phyloP scores from a whole-genome alignment of 768 basidiomycete species.

The Scleroderma bovista region DNA sequence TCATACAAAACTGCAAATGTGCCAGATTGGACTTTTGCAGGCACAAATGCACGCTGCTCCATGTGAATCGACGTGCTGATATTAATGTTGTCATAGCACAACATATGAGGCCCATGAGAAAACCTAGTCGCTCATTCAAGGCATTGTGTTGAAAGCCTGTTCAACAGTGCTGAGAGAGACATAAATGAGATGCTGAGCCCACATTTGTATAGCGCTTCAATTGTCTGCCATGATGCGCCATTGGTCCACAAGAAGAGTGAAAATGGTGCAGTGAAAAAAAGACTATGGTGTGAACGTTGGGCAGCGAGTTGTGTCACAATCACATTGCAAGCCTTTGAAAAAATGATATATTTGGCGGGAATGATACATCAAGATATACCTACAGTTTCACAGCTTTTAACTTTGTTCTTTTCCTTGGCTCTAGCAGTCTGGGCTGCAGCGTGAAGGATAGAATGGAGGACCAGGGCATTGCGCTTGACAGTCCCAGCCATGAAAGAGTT shows the following conservation, averaged over 20 bases:
- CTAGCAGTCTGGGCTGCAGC: background rate
- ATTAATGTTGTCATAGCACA: constrained; percentile 25
- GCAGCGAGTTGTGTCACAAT: no score
- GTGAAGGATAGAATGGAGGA: background rate
- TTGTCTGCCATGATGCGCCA: no score
- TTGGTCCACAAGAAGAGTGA: no score
- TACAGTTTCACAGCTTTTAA: constrained; percentile 2
- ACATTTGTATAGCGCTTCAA: no score
- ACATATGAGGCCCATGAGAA: background rate
- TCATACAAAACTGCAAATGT: constrained; percentile 29
- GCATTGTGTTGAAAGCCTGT: no score
- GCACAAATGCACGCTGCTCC: constrained; percentile 22
- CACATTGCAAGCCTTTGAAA: no score
- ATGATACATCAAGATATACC: background rate
- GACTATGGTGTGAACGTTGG: no score
- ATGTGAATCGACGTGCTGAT: constrained; percentile 26
- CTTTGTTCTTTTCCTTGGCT: constrained; percentile 1
- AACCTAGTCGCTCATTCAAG: background rate
- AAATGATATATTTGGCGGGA: no score
- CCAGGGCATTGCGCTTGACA: background rate
- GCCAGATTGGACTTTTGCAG: constrained; percentile 32
- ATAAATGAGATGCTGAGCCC: no score
- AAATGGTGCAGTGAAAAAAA: no score
- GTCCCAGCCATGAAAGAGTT: background rate
- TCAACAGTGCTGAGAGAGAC: no score